Percentiles rank a stretch among this genome's conserved stretches.
Evolutionary conservation across 352 stramenopile species (phyloP).

Genomic region (Pythium folliculosum): DNA sequence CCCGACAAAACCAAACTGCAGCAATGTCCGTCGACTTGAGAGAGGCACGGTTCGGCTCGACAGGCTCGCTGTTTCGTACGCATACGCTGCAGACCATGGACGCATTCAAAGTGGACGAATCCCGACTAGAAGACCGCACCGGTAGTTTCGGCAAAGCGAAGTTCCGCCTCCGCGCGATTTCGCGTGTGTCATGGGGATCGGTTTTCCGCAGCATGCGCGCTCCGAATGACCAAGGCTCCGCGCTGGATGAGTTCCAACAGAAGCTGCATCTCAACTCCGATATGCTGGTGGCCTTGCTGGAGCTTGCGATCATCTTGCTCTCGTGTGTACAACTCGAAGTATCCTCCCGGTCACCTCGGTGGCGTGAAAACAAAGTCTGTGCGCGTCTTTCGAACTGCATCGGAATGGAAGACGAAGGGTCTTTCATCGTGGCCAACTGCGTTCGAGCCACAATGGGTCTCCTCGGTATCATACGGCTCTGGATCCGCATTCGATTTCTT

Average conservation of each 20-base stretch:
- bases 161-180: constrained; percentile 18
- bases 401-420: constrained; percentile 39
- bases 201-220: constrained; percentile 18
- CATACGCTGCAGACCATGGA: constrained; percentile 12
- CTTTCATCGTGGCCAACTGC: constrained; percentile 38
- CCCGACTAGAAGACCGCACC: neutral
- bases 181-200: constrained; percentile 23
- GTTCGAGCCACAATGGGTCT: constrained; percentile 32
- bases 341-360: constrained; percentile 37
- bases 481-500: constrained; percentile 33
- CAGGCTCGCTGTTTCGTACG: constrained; percentile 11
- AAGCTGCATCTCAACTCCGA: constrained; percentile 42
- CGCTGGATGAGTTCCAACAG: constrained; percentile 42
- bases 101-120: neutral
- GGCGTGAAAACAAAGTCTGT: constrained; percentile 59
- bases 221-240: constrained; percentile 8
- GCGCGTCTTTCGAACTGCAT: constrained; percentile 27
- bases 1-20: neutral
- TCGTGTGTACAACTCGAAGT: constrained; percentile 46
- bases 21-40: neutral
- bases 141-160: neutral
- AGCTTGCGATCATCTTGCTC: constrained; percentile 46
- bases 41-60: constrained; percentile 4
- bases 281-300: constrained; percentile 38
- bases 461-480: constrained; percentile 26